Evolutionary conservation across 2,329 filamentous ascomycete genomes (phyloP).

Genomic region (Rutstroemia sp.): DNA sequence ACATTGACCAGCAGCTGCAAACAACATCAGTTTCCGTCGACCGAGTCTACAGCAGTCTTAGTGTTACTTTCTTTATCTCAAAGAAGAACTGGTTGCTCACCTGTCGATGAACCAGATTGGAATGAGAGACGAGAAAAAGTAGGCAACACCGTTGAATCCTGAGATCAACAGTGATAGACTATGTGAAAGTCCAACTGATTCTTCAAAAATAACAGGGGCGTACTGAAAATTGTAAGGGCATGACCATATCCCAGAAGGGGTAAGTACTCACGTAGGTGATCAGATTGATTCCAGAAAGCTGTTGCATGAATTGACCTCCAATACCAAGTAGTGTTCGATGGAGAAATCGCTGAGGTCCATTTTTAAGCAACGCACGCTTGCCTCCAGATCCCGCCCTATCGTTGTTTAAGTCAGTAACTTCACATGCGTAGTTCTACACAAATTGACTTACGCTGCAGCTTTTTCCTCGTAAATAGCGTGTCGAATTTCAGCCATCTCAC

Average conservation of each 20-base stretch:
- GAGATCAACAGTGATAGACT: conserved; percentile 45
- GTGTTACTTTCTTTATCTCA: background rate
- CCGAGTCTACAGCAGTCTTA: conserved; percentile 40
- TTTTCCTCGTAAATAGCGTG: conserved; percentile 55
- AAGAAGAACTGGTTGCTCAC: background rate
- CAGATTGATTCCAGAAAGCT: conserved; percentile 37
- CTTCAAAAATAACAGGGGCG: conserved; percentile 43
- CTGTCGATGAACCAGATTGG: background rate
- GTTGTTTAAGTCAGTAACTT: too few species aligned
- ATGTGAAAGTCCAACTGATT: conserved; percentile 38
- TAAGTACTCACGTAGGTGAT: conserved; percentile 31
- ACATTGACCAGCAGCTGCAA: conserved; percentile 57
- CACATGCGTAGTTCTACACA: too few species aligned
- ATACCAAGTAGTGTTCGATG: conserved; percentile 44
- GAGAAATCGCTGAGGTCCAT: conserved; percentile 44
- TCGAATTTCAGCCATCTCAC: conserved; percentile 45
- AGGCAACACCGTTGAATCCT: conserved; percentile 36
- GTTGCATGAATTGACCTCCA: conserved; percentile 45
- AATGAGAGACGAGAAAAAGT: background rate
- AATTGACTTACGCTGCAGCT: background rate
- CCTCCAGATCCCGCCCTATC: conserved; percentile 19
- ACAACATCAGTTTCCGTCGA: conserved; percentile 65
- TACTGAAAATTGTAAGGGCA: conserved; percentile 18
- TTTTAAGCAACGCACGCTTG: conserved; percentile 38
- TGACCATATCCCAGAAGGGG: background rate